A percentile compares a stretch with the other conserved stretches of the same genome.
phyloP scores from a whole-genome alignment of 164 flowering plant genomes.

The Aristolochia californica region DNA sequence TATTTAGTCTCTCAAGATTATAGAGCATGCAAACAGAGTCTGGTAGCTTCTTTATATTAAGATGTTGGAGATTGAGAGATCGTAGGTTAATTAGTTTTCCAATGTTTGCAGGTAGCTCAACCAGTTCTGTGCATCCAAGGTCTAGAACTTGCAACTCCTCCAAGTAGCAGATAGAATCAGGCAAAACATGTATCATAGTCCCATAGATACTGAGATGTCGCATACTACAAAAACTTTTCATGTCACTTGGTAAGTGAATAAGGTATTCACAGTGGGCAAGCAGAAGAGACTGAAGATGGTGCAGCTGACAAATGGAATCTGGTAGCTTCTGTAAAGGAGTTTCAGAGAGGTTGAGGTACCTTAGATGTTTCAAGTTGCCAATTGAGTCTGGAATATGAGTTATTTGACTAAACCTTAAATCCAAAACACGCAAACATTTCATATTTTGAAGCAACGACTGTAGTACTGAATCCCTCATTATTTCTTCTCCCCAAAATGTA shows the following conservation, averaged over 20 bases:
- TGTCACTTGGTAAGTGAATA: neutral
- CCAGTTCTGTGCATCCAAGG: neutral
- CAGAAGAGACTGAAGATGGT: constrained; percentile 1
- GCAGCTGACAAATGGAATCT: neutral
- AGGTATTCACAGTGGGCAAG: neutral
- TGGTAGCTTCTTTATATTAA: neutral
- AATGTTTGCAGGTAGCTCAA: neutral
- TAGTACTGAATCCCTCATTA: no score
- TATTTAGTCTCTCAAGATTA: constrained; percentile 1
- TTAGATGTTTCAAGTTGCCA: constrained; percentile 2
- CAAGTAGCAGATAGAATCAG: no score
- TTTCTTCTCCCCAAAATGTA: neutral
- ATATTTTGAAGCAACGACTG: neutral
- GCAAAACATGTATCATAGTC: no score
- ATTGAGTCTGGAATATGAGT: neutral
- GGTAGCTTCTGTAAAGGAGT: neutral
- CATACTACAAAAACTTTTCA: neutral
- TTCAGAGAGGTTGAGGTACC: constrained; percentile 1
- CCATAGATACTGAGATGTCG: no score
- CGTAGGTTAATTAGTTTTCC: neutral
- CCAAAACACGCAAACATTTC: neutral
- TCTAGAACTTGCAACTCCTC: neutral
- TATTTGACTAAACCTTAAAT: neutral
- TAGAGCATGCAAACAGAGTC: neutral
- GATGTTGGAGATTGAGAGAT: neutral